These are phyloP conservation scores for Phoenix dactylifera DNA, from an alignment of 176 grass and related monocot genomes.

Conservation along the genomic window DNA sequence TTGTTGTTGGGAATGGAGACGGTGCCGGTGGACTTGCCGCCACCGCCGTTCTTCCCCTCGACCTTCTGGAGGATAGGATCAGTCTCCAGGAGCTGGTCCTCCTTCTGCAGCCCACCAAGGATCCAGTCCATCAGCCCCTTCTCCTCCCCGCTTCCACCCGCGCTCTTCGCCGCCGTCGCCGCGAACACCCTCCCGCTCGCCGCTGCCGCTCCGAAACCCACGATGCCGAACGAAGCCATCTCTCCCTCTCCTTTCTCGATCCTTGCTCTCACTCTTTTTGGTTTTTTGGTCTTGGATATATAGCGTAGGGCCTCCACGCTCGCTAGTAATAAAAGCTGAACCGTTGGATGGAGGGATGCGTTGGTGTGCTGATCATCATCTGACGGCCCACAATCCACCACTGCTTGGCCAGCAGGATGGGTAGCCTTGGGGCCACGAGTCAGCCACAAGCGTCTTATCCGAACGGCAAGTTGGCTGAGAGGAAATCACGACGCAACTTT, in stretches of 20 bases:
- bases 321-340: neutral
- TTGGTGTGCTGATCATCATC: neutral
- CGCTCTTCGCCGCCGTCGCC: slow-evolving; percentile 9
- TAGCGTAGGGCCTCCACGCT: no score
- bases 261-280: no score
- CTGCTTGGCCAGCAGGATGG: neutral
- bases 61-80: slow-evolving; percentile 23
- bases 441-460: slow-evolving; percentile 18
- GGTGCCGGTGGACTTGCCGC: slow-evolving; percentile 6
- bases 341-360: neutral
- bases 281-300: no score
- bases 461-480: neutral
- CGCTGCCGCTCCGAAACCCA: slow-evolving; percentile 1
- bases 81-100: slow-evolving; percentile 23
- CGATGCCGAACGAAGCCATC: slow-evolving; percentile 12
- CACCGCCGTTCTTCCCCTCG: slow-evolving; percentile 2
- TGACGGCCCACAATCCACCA: neutral
- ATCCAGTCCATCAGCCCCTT: slow-evolving; percentile 23
- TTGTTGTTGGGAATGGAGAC: slow-evolving; percentile 12
- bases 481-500: no score
- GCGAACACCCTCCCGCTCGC: slow-evolving; percentile 1
- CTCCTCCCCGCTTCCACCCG: slow-evolving; percentile 3
- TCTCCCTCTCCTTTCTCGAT: neutral
- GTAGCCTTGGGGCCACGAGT: neutral
- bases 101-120: slow-evolving; percentile 21